Base-by-base conservation (phyloP, 2,329 filamentous ascomycete species). In the Diaporthe longicolla region DNA sequence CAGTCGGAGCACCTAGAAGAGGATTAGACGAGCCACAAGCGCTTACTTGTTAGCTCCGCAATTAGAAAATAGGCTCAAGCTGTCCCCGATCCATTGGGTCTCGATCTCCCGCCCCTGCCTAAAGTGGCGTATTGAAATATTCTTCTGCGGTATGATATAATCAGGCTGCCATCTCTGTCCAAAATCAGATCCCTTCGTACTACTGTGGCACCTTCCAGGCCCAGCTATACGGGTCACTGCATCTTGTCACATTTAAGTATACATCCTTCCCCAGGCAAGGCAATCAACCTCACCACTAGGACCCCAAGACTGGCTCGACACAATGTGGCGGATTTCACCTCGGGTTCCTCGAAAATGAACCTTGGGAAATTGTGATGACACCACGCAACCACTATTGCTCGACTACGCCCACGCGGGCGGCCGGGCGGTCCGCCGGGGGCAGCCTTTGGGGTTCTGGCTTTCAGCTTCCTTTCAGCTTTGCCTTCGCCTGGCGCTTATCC, bases 11-110 rank as follows among this genome's bases (percentile, higher is more conserved):
- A 43, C 45, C 57, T 63, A 29, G 24, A 52, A 71, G 4, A 40
- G 37, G 57, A 63, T 55, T 63, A 71, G 70, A 61, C 37, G 66
- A 58, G 37, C 52, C 15, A 21, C 48, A 71, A 71, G 55, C 32
- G 29, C 37, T 63, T 43, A 63, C 58, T 24, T 29, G 2, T 40
- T 59, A n/a, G 57, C 57, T 43, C 70, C 70, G n/a, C 37, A 63
- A 45, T 71, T 65, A 71, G 70, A 71, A 54, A 24, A 59, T 35
- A 40, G 37, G 45, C 26, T 37, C 26, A 50, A 43, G 57, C 32
- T 43, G 57, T 2, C 21, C 10, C n/a, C 35, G 26, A 70, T 55
- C 26, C 29, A 59, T 59, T 70, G 68, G 68, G 52, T 26, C 48
- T 68, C n/a, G 48, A 24, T 37, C 45, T 52, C 3, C 24, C 26